These are phyloP conservation scores for Hibiscus syriacus DNA, from an alignment of 345 rosid genomes.

Conservation along the genomic window DNA sequence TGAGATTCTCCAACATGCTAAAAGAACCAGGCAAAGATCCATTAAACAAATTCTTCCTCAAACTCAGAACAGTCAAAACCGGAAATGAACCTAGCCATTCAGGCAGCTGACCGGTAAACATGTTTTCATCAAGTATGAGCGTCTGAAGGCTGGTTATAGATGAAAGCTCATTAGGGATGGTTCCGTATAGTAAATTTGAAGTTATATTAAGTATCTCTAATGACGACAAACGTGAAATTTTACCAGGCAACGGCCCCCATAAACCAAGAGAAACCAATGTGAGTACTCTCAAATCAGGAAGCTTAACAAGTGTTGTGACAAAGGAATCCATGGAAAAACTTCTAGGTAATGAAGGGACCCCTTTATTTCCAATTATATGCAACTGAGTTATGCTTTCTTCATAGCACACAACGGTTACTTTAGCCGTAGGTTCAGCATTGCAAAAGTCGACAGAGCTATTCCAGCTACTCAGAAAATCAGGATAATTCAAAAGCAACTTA, in stretches of 20 bases:
- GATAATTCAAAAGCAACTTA: slow-evolving; percentile 55
- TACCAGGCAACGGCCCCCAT: slow-evolving; percentile 82
- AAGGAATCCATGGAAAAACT: slow-evolving; percentile 77
- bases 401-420: slow-evolving; percentile 74
- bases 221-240: slow-evolving; percentile 54
- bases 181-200: slow-evolving; percentile 62
- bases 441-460: slow-evolving; percentile 71
- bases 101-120: slow-evolving; percentile 57
- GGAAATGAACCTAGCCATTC: slow-evolving; percentile 28
- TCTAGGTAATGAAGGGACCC: slow-evolving; percentile 42
- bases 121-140: slow-evolving; percentile 72
- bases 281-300: slow-evolving; percentile 74
- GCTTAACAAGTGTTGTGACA: slow-evolving; percentile 61
- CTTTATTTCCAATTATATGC: slow-evolving; percentile 54
- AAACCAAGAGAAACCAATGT: slow-evolving; percentile 75
- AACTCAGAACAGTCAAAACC: background rate
- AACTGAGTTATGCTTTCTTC: slow-evolving; percentile 73
- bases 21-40: background rate
- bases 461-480: slow-evolving; percentile 59
- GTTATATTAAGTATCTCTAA: slow-evolving; percentile 84
- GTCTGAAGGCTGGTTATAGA: slow-evolving; percentile 54
- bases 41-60: background rate
- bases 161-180: slow-evolving; percentile 60
- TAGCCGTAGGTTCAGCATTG: slow-evolving; percentile 52
- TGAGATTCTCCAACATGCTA: background rate